Conservation (phyloP, 345 rosid species). For the Populus alba region DNA sequence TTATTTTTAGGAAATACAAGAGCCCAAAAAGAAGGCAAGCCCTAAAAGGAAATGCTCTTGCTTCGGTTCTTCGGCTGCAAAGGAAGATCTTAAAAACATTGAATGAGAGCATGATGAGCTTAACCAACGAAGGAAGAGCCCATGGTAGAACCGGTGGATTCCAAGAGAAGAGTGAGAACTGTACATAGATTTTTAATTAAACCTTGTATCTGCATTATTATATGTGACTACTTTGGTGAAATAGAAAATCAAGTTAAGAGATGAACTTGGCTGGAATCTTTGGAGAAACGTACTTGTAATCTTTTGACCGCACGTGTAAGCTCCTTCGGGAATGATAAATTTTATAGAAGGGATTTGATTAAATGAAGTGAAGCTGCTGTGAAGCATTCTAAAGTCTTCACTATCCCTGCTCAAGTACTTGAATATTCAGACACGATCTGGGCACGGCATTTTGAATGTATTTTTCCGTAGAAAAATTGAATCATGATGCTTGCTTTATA, state of each 20-base stretch:
- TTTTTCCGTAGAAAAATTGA: not conserved
- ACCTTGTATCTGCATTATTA: slow-evolving; percentile 21
- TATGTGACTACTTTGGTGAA: slow-evolving; percentile 8
- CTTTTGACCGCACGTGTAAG: slow-evolving; percentile 23
- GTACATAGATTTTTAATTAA: slow-evolving; percentile 28
- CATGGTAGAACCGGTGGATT: slow-evolving; percentile 99
- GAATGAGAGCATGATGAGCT: slow-evolving; percentile 75
- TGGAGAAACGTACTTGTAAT: slow-evolving; percentile 28
- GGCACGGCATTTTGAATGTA: not conserved
- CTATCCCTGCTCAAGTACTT: not conserved
- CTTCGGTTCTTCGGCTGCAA: slow-evolving; percentile 70
- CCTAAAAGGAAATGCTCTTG: slow-evolving; percentile 73
- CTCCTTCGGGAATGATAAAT: slow-evolving; percentile 3
- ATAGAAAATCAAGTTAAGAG: slow-evolving; percentile 14
- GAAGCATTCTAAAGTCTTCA: slow-evolving; percentile 4
- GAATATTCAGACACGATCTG: not conserved
- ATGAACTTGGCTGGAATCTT: slow-evolving; percentile 30
- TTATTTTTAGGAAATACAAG: slow-evolving; percentile 46
- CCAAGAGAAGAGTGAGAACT: slow-evolving; percentile 69
- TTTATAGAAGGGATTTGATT: not conserved
- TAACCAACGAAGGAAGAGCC: slow-evolving; percentile 59
- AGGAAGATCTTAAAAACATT: slow-evolving; percentile 70
- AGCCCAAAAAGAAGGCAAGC: slow-evolving; percentile 60
- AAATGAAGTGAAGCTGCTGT: slow-evolving; percentile 16
- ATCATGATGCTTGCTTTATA: not conserved